Percentiles rank a stretch among this genome's conserved stretches.
These are phyloP conservation scores for Coleophoma eucalyptorum DNA, from an alignment of 2,329 filamentous ascomycete species.

Conservation along the genomic window DNA sequence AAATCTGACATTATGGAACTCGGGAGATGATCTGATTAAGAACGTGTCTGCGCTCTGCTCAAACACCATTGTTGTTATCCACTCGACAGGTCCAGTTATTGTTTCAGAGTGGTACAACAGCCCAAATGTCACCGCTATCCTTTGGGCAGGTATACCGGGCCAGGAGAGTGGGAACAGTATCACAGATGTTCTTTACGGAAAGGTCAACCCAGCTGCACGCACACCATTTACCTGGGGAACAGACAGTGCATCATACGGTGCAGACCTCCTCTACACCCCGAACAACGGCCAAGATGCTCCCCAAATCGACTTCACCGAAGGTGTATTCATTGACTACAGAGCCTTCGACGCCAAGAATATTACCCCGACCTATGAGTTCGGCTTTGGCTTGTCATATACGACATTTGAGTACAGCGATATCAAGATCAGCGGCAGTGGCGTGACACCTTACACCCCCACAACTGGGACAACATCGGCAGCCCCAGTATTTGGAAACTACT, in stretches of 20 bases:
- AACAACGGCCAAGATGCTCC: slow-evolving; percentile 65
- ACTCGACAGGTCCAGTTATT: slow-evolving; percentile 77
- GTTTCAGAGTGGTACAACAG: slow-evolving; percentile 71
- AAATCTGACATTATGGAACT: slow-evolving; percentile 86
- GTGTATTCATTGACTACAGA: slow-evolving; percentile 79
- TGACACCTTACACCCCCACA: slow-evolving; percentile 39
- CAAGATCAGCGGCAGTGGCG: slow-evolving; percentile 26
- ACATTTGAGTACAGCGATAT: slow-evolving; percentile 74
- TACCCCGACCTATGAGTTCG: slow-evolving; percentile 76
- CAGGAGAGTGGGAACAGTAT: slow-evolving; percentile 81
- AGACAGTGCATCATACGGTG: slow-evolving; percentile 43
- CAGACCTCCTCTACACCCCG: slow-evolving; percentile 43
- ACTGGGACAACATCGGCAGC: slow-evolving; percentile 59
- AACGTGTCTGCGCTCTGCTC: slow-evolving; percentile 73
- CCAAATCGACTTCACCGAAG: slow-evolving; percentile 72
- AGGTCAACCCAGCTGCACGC: slow-evolving; percentile 71
- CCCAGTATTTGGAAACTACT: slow-evolving; percentile 59
- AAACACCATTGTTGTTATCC: slow-evolving; percentile 91
- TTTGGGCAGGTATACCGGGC: slow-evolving; percentile 79
- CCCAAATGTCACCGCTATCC: slow-evolving; percentile 77
- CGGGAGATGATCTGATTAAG: slow-evolving; percentile 76
- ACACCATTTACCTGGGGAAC: slow-evolving; percentile 78
- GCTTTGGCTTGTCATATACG: slow-evolving; percentile 77
- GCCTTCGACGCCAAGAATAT: slow-evolving; percentile 63
- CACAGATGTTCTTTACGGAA: slow-evolving; percentile 79